Evolutionary conservation across 768 basidiomycete genomes (phyloP).

Genomic region (Kwoniella newhampshirensis): DNA sequence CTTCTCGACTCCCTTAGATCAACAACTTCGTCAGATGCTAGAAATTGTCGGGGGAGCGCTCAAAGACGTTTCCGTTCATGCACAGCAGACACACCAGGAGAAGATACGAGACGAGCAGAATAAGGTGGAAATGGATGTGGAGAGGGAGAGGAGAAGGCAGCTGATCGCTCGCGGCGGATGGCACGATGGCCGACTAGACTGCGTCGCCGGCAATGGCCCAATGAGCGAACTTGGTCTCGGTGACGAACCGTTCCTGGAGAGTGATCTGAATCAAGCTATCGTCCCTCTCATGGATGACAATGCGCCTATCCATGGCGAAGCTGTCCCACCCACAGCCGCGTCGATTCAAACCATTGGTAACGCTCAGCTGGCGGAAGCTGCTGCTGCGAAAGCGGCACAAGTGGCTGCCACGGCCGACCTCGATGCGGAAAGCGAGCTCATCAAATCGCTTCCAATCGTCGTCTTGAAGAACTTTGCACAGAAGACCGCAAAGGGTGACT

Average conservation of each 20-base stretch:
- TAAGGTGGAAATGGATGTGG: conserved; percentile 53
- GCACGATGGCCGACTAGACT: conserved; percentile 85
- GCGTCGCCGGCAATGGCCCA: conserved; percentile 77
- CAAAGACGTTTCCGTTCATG: conserved; percentile 60
- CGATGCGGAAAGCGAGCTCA: conserved; percentile 54
- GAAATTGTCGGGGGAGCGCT: conserved; percentile 73
- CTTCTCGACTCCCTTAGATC: conserved; percentile 70
- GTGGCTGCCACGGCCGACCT: conserved; percentile 20
- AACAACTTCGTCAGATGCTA: conserved; percentile 81
- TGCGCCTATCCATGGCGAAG: conserved; percentile 36
- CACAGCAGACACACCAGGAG: conserved; percentile 51
- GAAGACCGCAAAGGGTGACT: conserved; percentile 65
- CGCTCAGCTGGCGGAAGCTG: conserved; percentile 1
- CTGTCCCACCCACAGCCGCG: conserved; percentile 35
- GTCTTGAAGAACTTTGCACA: conserved; percentile 76
- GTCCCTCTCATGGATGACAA: conserved; percentile 39
- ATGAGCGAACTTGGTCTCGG: conserved; percentile 84
- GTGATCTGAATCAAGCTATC: conserved; percentile 46
- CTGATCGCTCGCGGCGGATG: conserved; percentile 66
- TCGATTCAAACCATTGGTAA: conserved; percentile 18
- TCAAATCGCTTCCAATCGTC: conserved; percentile 75
- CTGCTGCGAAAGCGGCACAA: conserved; percentile 5
- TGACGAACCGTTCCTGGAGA: conserved; percentile 62
- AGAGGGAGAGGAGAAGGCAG: conserved; percentile 52
- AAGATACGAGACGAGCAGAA: conserved; percentile 55